These are phyloP conservation scores for Polygonum aviculare DNA, from an alignment of 148 eudicot genomes.

Conservation along the genomic window DNA sequence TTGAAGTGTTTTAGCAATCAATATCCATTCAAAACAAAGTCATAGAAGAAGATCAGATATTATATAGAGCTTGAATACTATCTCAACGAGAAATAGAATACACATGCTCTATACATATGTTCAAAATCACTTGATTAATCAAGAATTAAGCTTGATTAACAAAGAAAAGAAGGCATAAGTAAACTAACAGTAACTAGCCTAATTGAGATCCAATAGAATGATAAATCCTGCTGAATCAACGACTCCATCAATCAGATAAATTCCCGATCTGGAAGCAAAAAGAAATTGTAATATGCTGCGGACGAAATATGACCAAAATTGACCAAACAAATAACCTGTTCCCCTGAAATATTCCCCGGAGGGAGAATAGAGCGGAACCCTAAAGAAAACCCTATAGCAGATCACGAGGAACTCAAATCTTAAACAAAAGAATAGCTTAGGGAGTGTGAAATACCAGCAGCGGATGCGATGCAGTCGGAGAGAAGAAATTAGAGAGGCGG, in stretches of 20 bases:
- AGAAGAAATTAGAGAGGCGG: not conserved
- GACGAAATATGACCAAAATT: not conserved
- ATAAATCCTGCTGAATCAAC: not conserved
- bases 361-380: not conserved
- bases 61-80: not conserved
- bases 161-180: not conserved
- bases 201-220: not conserved
- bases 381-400: not conserved
- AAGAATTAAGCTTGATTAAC: not conserved
- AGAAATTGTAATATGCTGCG: not conserved
- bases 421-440: not conserved
- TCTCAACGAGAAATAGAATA: not conserved
- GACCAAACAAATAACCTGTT: not conserved
- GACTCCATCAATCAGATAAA: not conserved
- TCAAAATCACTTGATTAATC: not conserved
- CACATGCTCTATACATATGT: not conserved
- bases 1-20: not conserved
- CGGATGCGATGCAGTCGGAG: not conserved
- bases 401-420: not conserved
- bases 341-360: not conserved
- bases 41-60: too few species aligned
- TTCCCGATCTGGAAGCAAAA: not conserved
- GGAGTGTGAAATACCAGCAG: not conserved
- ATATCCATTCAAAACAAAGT: too few species aligned
- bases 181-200: not conserved